These are phyloP conservation scores for Solanum habrochaites DNA, from an alignment of 257 asterid species.

Conservation along the genomic window DNA sequence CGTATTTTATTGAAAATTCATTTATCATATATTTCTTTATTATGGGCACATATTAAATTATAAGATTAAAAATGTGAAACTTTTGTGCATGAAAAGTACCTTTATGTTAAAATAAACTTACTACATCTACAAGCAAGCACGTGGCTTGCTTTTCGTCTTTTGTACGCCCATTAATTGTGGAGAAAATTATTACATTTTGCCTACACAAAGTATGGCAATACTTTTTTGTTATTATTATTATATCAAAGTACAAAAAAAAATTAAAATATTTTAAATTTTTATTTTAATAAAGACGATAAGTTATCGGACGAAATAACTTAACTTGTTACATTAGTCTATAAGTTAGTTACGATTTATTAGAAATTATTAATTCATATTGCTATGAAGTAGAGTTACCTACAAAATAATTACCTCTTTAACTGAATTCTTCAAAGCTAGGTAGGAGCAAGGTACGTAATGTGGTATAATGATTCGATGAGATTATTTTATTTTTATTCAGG, in stretches of 20 bases:
- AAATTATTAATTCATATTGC: not conserved
- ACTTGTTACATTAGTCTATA: not conserved
- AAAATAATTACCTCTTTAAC: not conserved
- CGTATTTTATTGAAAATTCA: not conserved
- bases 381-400: not conserved
- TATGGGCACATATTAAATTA: not conserved
- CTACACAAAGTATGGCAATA: not conserved
- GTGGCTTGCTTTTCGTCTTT: not conserved
- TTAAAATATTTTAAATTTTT: not conserved
- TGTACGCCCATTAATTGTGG: not conserved
- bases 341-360: not conserved
- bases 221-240: not conserved
- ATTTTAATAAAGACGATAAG: too few relatives aligned
- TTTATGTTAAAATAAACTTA: not conserved
- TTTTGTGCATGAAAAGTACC: not conserved
- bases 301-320: not conserved
- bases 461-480: not conserved
- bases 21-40: not conserved
- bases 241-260: not conserved
- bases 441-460: not conserved
- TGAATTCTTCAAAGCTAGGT: not conserved
- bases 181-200: not conserved
- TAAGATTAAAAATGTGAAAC: not conserved
- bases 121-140: not conserved
- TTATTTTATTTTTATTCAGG: too few relatives aligned